Base-by-base conservation (phyloP, 176 grass and related monocot genomes). In the Lolium multiflorum region DNA sequence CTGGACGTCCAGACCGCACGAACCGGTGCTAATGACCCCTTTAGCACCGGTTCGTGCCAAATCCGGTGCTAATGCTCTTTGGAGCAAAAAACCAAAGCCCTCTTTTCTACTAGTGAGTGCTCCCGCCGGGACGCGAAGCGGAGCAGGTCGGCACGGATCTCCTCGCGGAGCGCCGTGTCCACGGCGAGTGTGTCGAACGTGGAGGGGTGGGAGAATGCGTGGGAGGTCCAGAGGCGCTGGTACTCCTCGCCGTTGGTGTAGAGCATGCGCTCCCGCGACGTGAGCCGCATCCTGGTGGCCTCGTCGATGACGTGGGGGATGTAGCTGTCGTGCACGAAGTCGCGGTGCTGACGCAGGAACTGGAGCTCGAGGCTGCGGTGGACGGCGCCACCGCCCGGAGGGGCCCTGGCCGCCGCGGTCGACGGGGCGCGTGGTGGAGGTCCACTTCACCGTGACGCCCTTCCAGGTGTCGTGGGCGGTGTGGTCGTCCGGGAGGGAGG, bases 161-260 rank as follows among this genome's bases (percentile, higher is more conserved):
- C 41, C 41, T 43, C 41, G 41, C 41, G 41, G 41, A 43, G 41
- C 41, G 41, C 41, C 41, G 41, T 5, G 41, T 43, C 41, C 41
- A 43, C 7, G 41, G 41, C 41, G 41, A 43, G 41, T 43, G 41
- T 43, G 41, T 43, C 41, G 41, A 43, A 43, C 41, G 41, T 43
- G 41, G 41, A 43, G 41, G 41, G 41, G 80, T 95, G 88, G 12
- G 88, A 41, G 88, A 95, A 95, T 24, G 86, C 6, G 59, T 88
- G 85, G 8, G 83, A 83, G 4, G 86, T 81, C 93, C 90, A 95
- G 21, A 79, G 72, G 25, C 76, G 68, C 52, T 86, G 85, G 82
- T 88, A 39, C 12, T 62, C 59, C n/a, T 24, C 21, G 39, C 93
- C 85, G 83, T 93, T 93, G 72, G 91, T 93, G 86, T 89, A 93